Conservation (phyloP, 106 monocot genomes). For the Platanthera zijinensis region DNA sequence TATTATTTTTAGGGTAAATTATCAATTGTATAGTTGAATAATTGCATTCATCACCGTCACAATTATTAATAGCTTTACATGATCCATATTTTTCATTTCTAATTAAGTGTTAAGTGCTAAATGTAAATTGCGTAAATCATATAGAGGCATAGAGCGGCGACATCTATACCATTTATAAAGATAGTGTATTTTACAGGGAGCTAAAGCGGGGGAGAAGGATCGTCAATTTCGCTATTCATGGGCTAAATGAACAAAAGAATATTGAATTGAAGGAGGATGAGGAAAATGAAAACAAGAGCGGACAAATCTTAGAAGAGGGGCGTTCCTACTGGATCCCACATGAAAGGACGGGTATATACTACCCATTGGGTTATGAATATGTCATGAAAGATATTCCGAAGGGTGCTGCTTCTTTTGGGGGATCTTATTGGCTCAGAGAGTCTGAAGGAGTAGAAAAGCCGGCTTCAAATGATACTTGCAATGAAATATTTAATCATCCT, state of each 20-base stretch:
- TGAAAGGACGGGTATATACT: constrained; percentile 56
- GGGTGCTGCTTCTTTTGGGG: constrained; percentile 25
- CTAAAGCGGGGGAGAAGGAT: not conserved
- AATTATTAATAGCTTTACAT: no score
- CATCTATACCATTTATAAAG: not conserved
- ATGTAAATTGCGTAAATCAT: no score
- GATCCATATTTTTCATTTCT: no score
- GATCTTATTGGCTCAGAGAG: constrained; percentile 33
- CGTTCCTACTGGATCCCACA: constrained; percentile 38
- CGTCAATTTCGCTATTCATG: not conserved
- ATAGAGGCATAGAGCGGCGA: no score
- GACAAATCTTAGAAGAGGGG: not conserved
- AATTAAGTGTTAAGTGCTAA: no score
- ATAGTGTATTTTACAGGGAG: not conserved
- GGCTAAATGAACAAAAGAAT: not conserved
- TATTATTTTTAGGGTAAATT: no score
- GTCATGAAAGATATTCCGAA: constrained; percentile 48
- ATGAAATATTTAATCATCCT: constrained; percentile 16
- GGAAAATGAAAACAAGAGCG: not conserved
- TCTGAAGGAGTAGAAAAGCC: constrained; percentile 30
- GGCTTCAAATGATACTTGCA: not conserved
- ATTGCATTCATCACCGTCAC: no score
- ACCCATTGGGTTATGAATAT: constrained; percentile 50
- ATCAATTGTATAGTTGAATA: no score
- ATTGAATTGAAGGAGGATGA: not conserved